Percentiles rank a stretch among this genome's conserved stretches.
These are phyloP conservation scores for Termitomyces sp. DNA, from an alignment of 768 basidiomycete species.

Conservation along the genomic window DNA sequence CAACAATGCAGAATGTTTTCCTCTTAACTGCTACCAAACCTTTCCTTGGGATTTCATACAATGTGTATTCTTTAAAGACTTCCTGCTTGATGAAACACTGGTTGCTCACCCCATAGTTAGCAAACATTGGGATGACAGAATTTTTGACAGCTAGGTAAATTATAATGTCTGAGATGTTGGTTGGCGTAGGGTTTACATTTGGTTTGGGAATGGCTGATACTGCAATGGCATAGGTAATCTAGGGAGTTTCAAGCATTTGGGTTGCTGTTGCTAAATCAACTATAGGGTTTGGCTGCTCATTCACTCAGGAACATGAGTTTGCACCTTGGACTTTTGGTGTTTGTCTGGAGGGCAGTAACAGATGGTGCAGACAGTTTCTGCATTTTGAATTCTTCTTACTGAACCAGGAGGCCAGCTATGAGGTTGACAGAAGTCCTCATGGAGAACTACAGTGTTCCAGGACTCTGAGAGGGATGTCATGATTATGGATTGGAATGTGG, in stretches of 20 bases:
- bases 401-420: neutral
- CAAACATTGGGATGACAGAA: too few relatives aligned
- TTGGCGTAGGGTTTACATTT: too few relatives aligned
- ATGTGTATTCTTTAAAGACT: too few relatives aligned
- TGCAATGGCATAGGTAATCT: neutral
- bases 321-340: neutral
- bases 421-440: neutral
- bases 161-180: too few relatives aligned
- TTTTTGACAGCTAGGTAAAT: too few relatives aligned
- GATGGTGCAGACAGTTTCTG: neutral
- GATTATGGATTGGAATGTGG: neutral
- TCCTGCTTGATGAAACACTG: too few relatives aligned
- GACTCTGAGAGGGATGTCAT: neutral
- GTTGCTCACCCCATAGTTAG: too few relatives aligned
- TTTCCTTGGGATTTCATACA: too few relatives aligned
- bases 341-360: neutral
- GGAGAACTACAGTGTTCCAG: neutral
- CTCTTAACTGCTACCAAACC: too few relatives aligned
- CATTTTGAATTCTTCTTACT: neutral
- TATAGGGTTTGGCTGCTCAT: too few relatives aligned
- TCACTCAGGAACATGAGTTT: neutral
- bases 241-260: neutral
- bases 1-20: too few relatives aligned
- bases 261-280: neutral
- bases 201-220: neutral